A percentile compares a stretch with the other conserved stretches of the same genome.
Conservation (phyloP, 1,284 basidiomycete species). For the Ustilago curta region DNA sequence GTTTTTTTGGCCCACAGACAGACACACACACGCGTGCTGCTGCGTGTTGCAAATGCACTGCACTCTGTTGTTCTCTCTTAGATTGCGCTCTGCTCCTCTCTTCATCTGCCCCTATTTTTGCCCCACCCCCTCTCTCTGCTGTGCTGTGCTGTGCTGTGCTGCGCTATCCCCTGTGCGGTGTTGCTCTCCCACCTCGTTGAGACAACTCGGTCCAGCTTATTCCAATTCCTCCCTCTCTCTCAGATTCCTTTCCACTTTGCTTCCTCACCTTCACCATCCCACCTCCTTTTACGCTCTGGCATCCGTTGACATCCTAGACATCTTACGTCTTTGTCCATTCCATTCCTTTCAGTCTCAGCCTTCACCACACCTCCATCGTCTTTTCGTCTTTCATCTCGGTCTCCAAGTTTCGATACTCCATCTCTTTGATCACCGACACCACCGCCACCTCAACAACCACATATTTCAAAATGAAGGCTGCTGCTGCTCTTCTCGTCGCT, state of each 20-base stretch:
- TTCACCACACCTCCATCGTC: background rate
- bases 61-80: background rate
- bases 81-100: too few relatives aligned
- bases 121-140: too few relatives aligned
- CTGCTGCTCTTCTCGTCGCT: constrained; percentile 38
- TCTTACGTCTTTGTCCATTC: constrained; percentile 6
- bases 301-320: constrained; percentile 11
- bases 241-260: constrained; percentile 8
- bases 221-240: background rate
- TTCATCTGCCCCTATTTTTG: too few relatives aligned
- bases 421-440: constrained; percentile 5
- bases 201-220: background rate
- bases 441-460: background rate
- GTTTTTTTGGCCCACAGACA: background rate
- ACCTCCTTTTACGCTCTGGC: constrained; percentile 1
- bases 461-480: constrained; percentile 42
- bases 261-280: constrained; percentile 12
- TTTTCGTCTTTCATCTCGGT: constrained; percentile 5
- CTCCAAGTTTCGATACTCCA: constrained; percentile 9
- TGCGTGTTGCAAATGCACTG: background rate
- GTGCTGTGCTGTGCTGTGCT: too few relatives aligned
- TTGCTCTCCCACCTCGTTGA: background rate
- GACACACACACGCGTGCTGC: constrained; percentile 2
- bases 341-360: constrained; percentile 9
- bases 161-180: background rate